Evolutionary conservation across 2,329 filamentous ascomycete genomes (phyloP).

Genomic region (Colletotrichum sp.): DNA sequence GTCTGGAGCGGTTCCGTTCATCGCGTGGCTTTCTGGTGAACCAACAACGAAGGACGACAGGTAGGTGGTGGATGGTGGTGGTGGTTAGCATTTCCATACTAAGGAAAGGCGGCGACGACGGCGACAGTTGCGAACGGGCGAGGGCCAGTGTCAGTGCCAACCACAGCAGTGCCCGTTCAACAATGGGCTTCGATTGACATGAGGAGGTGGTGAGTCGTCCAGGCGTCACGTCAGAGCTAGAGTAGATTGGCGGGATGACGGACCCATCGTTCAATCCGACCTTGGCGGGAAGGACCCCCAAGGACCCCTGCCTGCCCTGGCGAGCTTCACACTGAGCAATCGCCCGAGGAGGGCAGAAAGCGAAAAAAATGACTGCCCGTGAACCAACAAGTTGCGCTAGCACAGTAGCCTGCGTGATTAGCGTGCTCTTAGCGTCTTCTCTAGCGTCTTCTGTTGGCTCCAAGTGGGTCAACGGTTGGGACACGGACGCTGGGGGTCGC

Average conservation of each 20-base stretch:
- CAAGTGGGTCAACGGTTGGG: not conserved
- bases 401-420: not conserved
- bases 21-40: not conserved
- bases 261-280: not conserved
- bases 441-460: not conserved
- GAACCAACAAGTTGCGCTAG: conserved; percentile 4
- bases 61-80: not conserved
- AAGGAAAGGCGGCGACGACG: not conserved
- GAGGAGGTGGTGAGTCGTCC: not conserved
- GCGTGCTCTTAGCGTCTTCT: not conserved
- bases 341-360: not conserved
- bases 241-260: conserved; percentile 9
- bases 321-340: not conserved
- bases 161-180: not conserved
- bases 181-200: not conserved
- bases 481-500: not conserved
- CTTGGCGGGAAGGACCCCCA: not conserved
- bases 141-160: not conserved
- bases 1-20: not conserved
- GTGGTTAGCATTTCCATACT: not conserved
- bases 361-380: not conserved
- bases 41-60: not conserved
- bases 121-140: not conserved
- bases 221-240: not conserved
- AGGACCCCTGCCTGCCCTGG: not conserved